Conservation (phyloP, 192 early-diverging fungal genomes). For the Allomyces arbusculus region DNA sequence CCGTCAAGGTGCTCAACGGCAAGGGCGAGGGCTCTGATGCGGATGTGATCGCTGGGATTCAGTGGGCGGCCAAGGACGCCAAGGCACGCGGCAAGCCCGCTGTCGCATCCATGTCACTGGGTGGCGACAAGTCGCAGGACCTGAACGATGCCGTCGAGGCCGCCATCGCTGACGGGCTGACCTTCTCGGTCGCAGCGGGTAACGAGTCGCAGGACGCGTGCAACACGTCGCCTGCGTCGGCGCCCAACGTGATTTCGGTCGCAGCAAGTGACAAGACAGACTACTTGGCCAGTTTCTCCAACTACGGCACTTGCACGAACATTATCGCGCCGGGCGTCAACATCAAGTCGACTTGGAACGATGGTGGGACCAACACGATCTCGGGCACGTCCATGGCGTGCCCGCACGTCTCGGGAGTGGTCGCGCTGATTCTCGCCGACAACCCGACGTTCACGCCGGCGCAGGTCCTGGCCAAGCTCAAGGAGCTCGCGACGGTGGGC, state of each 20-base stretch:
- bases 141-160: constrained; percentile 24
- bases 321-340: constrained; percentile 28
- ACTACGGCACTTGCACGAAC: constrained; percentile 32
- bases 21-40: constrained; percentile 22
- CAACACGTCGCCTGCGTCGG: constrained; percentile 29
- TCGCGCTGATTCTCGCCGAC: constrained; percentile 21
- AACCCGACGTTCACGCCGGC: background rate
- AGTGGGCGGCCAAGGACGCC: constrained; percentile 13
- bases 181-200: constrained; percentile 33
- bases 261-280: constrained; percentile 44
- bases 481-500: background rate
- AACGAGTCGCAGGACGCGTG: constrained; percentile 38
- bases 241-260: constrained; percentile 25
- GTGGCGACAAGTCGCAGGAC: constrained; percentile 22
- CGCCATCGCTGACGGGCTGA: constrained; percentile 23
- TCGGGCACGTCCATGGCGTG: constrained; percentile 68
- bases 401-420: constrained; percentile 37
- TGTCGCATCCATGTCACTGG: constrained; percentile 16
- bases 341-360: constrained; percentile 37
- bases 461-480: background rate
- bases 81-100: background rate
- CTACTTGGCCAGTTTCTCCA: constrained; percentile 27
- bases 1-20: constrained; percentile 41
- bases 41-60: constrained; percentile 30
- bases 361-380: constrained; percentile 31